Conservation (phyloP, 805 yeast species). For the Metschnikowia gelsemii region DNA sequence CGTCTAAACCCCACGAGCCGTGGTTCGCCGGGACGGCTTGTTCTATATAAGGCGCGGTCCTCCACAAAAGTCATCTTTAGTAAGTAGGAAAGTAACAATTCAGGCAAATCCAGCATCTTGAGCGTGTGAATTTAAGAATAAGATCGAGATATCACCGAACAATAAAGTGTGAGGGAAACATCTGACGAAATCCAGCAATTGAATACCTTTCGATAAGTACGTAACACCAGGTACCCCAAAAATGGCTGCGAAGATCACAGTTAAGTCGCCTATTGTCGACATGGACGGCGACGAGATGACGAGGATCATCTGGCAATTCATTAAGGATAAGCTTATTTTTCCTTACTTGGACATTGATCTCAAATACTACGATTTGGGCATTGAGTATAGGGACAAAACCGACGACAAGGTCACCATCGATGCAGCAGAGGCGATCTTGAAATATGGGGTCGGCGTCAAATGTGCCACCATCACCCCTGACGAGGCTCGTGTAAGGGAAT, state of each 20-base stretch:
- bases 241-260: slow-evolving; percentile 53
- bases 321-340: slow-evolving; percentile 62
- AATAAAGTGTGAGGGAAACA: no score
- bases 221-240: no score
- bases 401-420: slow-evolving; percentile 73
- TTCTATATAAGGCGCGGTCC: slow-evolving; percentile 5
- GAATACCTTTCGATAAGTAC: neutral
- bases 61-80: slow-evolving; percentile 1
- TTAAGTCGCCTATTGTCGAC: slow-evolving; percentile 72
- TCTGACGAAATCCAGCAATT: neutral
- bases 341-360: slow-evolving; percentile 74
- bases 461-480: slow-evolving; percentile 88
- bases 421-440: slow-evolving; percentile 71
- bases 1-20: neutral
- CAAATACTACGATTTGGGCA: slow-evolving; percentile 73
- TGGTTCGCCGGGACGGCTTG: neutral
- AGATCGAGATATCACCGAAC: neutral
- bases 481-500: slow-evolving; percentile 75
- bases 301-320: slow-evolving; percentile 75
- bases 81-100: neutral
- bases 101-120: neutral
- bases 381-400: slow-evolving; percentile 66
- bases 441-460: slow-evolving; percentile 78
- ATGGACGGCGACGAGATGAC: slow-evolving; percentile 88
- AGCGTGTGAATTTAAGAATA: neutral